Evolutionary conservation across 768 basidiomycete species (phyloP).

Genomic region (Mrakia gelida): DNA sequence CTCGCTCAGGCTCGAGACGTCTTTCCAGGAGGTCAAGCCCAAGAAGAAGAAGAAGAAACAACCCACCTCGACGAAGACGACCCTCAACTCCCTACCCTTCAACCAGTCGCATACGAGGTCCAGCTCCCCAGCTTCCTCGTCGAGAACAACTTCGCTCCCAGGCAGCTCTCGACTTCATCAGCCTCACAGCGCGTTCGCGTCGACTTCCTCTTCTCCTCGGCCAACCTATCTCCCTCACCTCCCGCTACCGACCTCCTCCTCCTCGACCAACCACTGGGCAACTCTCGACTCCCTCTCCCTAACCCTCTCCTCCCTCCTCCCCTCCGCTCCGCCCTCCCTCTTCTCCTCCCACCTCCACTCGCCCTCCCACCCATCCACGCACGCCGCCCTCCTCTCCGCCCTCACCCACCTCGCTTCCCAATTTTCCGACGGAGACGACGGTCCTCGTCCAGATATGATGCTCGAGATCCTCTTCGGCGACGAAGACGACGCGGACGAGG

Average conservation of each 20-base stretch:
- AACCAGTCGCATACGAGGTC: neutral
- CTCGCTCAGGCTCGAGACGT: neutral
- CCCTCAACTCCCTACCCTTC: conserved; percentile 6
- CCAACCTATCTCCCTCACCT: neutral
- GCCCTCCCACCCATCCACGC: conserved; percentile 1
- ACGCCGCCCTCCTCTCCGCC: conserved; percentile 13
- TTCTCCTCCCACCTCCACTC: conserved; percentile 23
- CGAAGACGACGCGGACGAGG: neutral
- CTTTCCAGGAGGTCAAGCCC: neutral
- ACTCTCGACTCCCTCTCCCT: neutral
- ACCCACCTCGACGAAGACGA: neutral
- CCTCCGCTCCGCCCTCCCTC: neutral
- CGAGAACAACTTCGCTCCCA: neutral
- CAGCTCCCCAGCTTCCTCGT: conserved; percentile 2
- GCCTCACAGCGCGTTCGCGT: neutral
- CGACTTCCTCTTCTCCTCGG: neutral
- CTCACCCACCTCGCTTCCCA: neutral
- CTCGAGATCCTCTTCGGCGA: conserved; percentile 22
- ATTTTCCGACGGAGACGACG: neutral
- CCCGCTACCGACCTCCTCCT: neutral
- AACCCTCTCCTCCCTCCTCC: conserved; percentile 16
- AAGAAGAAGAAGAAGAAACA: conserved; percentile 13
- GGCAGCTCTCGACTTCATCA: neutral
- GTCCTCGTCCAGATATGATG: conserved; percentile 15
- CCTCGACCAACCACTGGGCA: conserved; percentile 21